phyloP scores from a whole-genome alignment of 495 filamentous ascomycete genomes.

The Penicillium diatomitis region DNA sequence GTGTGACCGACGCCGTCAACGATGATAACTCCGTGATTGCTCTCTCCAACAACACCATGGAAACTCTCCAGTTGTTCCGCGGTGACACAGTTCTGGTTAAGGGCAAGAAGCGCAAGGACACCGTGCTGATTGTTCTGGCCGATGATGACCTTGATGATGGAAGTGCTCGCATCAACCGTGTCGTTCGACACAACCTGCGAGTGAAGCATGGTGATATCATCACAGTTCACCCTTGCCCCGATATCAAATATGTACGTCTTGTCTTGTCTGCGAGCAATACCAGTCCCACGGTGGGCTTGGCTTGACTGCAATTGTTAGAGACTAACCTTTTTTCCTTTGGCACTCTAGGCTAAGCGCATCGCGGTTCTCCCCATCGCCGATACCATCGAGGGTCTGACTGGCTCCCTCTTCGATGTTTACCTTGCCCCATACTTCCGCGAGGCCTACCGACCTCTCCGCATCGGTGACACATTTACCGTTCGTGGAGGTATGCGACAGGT shows the following conservation, averaged over 20 bases:
- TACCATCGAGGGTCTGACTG: constrained; percentile 93
- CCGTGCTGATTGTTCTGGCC: constrained; percentile 90
- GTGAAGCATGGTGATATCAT: constrained; percentile 98
- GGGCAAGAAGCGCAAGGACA: constrained; percentile 99
- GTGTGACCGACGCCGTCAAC: constrained; percentile 94
- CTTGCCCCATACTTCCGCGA: constrained; percentile 99
- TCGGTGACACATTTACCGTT: constrained; percentile 94
- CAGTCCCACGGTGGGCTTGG: neutral
- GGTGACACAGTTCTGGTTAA: constrained; percentile 96
- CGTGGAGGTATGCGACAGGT: constrained; percentile 97
- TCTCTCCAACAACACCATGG: constrained; percentile 98
- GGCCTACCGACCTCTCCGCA: constrained; percentile 91
- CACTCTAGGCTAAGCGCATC: constrained; percentile 84
- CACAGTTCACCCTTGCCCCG: constrained; percentile 97
- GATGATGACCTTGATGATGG: constrained; percentile 98
- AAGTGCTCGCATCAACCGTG: constrained; percentile 91
- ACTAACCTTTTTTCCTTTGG: constrained; percentile 6
- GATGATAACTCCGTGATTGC: constrained; percentile 99
- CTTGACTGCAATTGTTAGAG: neutral
- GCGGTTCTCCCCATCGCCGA: constrained; percentile 97
- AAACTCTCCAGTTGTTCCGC: constrained; percentile 93
- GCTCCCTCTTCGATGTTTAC: constrained; percentile 97
- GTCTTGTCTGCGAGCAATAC: neutral
- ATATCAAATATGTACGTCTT: constrained; percentile 96
- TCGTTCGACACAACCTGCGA: constrained; percentile 93